Percentiles rank a stretch among this genome's conserved stretches.
Evolutionary conservation across 306 rosid genomes (phyloP).

Genomic region (Trifolium pratense): DNA sequence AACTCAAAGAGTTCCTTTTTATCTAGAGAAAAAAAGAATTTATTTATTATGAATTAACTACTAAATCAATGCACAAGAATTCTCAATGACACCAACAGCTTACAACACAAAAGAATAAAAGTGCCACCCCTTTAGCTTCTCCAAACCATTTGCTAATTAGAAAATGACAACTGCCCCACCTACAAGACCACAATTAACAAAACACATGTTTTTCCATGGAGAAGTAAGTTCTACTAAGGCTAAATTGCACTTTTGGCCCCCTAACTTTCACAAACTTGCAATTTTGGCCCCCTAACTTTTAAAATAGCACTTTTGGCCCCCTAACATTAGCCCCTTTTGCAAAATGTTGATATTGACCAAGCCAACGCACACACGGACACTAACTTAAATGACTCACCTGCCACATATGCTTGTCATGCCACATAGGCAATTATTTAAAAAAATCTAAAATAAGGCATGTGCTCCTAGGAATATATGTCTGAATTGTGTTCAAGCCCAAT

Average conservation of each 20-base stretch:
- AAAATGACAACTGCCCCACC: background rate
- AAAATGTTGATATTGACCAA: too few species aligned
- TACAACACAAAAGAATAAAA: background rate
- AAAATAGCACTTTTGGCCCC: too few species aligned
- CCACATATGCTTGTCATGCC: too few species aligned
- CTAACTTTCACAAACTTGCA: too few species aligned
- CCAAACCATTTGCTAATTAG: background rate
- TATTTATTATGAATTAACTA: background rate
- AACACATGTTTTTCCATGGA: background rate
- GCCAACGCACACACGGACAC: too few species aligned
- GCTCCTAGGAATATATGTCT: slow-evolving; percentile 91
- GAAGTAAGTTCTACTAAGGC: background rate
- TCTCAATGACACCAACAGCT: background rate
- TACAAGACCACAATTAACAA: background rate
- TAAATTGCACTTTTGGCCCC: too few species aligned
- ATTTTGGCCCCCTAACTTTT: too few species aligned
- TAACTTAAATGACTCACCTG: too few species aligned
- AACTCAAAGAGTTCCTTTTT: slow-evolving; percentile 5
- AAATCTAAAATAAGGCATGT: background rate
- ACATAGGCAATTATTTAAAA: too few species aligned
- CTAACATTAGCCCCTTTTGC: too few species aligned
- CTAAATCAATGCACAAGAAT: background rate
- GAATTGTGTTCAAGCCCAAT: slow-evolving; percentile 87
- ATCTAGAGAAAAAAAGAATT: background rate
- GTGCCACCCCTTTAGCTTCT: background rate